phyloP scores from a whole-genome alignment of 1,284 basidiomycete genomes.

The Leccinum glutinopallens region DNA sequence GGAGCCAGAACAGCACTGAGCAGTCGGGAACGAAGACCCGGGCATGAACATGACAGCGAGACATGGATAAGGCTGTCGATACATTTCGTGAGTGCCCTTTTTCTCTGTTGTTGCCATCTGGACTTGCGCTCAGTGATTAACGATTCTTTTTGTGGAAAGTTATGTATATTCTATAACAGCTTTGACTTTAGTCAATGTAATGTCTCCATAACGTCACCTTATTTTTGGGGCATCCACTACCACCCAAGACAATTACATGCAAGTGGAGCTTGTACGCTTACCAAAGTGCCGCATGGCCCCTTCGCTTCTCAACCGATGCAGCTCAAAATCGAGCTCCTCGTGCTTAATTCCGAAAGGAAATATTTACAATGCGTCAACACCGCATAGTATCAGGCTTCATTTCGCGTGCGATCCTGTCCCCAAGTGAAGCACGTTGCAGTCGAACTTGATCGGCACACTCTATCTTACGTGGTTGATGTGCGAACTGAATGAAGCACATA shows the following conservation, averaged over 20 bases:
- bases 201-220: background rate
- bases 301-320: background rate
- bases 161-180: constrained; percentile 5
- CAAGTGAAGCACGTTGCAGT: constrained; percentile 8
- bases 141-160: background rate
- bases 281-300: background rate
- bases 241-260: background rate
- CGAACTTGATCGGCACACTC: constrained; percentile 2
- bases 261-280: background rate
- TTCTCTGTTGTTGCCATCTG: background rate
- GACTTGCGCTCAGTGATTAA: constrained; percentile 4
- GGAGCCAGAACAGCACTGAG: background rate
- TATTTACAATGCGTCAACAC: constrained; percentile 7
- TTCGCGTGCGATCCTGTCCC: constrained; percentile 4
- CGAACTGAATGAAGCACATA: background rate
- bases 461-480: constrained; percentile 2
- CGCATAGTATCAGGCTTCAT: constrained; percentile 1
- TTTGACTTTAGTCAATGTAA: constrained; percentile 6
- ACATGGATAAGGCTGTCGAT: constrained; percentile 4
- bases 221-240: background rate
- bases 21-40: background rate
- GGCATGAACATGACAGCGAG: background rate
- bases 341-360: background rate
- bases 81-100: constrained; percentile 13
- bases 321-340: background rate